Evolutionary conservation across 1,139 yeast genomes (phyloP).

Genomic region (Blastobotrys petasosporus): DNA sequence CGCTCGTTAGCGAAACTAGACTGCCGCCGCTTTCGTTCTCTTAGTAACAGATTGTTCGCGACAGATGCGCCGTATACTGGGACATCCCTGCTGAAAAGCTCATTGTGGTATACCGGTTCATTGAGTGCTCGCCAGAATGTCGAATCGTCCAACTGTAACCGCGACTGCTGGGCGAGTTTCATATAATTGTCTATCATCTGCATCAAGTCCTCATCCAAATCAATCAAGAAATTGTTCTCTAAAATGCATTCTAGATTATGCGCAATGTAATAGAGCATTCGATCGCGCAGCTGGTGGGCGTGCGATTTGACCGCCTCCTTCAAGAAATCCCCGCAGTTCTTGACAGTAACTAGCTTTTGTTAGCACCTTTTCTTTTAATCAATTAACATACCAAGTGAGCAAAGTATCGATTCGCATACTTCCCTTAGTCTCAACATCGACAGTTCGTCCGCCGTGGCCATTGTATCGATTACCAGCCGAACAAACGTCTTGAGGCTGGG

Average conservation of each 20-base stretch:
- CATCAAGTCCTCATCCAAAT: slow-evolving; percentile 32
- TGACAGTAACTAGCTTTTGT: slow-evolving; percentile 38
- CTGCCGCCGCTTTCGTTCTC: slow-evolving; percentile 2
- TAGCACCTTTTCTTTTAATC: neutral
- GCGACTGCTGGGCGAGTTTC: slow-evolving; percentile 10
- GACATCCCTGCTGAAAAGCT: neutral
- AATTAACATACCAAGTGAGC: slow-evolving; percentile 41
- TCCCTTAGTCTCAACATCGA: slow-evolving; percentile 54
- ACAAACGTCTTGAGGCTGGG: slow-evolving; percentile 43
- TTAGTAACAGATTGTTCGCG: neutral
- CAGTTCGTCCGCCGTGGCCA: slow-evolving; percentile 61
- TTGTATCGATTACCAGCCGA: slow-evolving; percentile 50
- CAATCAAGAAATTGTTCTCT: slow-evolving; percentile 40
- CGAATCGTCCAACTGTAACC: neutral
- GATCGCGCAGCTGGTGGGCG: slow-evolving; percentile 51
- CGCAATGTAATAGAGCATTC: slow-evolving; percentile 63
- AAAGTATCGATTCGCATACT: slow-evolving; percentile 55
- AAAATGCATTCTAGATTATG: slow-evolving; percentile 60
- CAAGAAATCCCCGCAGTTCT: slow-evolving; percentile 55
- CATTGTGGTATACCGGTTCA: slow-evolving; percentile 3
- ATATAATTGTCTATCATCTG: slow-evolving; percentile 29
- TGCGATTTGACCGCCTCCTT: slow-evolving; percentile 48
- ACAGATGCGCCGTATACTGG: slow-evolving; percentile 1
- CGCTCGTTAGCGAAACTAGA: slow-evolving; percentile 1
- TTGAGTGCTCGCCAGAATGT: slow-evolving; percentile 4